A percentile compares a stretch with the other conserved stretches of the same genome.
These are phyloP conservation scores for Caryopteris hybrid DNA, from an alignment of 305 asterid genomes.

Conservation along the genomic window DNA sequence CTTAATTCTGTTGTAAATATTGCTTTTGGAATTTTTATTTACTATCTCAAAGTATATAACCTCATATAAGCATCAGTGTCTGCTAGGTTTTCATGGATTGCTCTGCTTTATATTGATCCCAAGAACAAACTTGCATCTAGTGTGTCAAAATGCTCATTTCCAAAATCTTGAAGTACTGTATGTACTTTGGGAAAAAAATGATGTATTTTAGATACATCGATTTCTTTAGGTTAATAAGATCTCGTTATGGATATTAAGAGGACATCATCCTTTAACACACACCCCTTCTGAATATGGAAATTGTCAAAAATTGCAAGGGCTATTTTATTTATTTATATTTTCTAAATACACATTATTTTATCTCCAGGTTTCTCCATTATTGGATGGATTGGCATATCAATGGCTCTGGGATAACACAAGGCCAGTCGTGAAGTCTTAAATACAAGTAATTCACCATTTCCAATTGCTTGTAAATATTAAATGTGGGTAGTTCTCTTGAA, in stretches of 20 bases:
- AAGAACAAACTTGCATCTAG: background rate
- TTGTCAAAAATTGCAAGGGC: background rate
- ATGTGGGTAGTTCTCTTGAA: background rate
- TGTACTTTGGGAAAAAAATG: no score
- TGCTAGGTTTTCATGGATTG: background rate
- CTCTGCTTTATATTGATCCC: background rate
- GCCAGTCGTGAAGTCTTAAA: constrained; percentile 44
- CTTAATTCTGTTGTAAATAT: background rate
- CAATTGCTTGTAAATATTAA: background rate
- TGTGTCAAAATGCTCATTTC: no score
- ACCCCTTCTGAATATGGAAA: background rate
- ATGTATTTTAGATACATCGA: no score
- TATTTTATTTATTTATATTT: no score
- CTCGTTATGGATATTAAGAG: background rate
- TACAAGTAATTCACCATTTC: background rate
- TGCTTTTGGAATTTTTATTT: background rate
- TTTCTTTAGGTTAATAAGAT: no score
- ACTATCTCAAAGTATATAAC: background rate
- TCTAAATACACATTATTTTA: constrained; percentile 1
- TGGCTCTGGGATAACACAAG: constrained; percentile 92
- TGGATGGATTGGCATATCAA: constrained; percentile 72
- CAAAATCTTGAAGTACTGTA: no score
- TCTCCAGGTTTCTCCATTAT: constrained; percentile 74
- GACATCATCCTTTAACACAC: background rate
- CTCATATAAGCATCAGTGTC: background rate